Evolutionary conservation across 78 protist species (phyloP), one percentile per base, ranked within the genome.

Genomic region (Paratrimastix pyriformis): DNA sequence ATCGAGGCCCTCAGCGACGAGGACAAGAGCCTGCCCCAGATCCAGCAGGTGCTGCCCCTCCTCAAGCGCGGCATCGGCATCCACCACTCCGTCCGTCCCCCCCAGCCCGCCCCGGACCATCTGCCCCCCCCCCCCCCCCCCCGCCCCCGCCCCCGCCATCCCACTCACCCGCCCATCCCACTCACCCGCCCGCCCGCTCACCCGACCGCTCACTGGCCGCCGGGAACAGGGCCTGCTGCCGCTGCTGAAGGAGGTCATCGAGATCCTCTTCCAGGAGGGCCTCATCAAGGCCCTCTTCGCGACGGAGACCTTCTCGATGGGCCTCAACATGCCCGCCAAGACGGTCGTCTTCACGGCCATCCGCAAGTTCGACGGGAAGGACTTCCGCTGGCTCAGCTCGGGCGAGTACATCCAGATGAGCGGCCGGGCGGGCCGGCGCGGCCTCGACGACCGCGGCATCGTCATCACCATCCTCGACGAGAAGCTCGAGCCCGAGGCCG

Each of bases 371-470:
- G 95, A 91, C 54, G 93, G 93, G 26, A 37, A 1, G 18, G 62
- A 40, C 13, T 30, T 13, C 74, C 74, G 90, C 0, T 35, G 9
- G 68, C 30, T 85, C 26, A 46, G 66, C 6, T 8, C 77, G 18
- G 92, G 90, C 11, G 95, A 91, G 75, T 91, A 87, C 83, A 89
- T 86, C 32, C 95, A 91, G 46, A 84, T 84, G 91, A 50, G 83
- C 15, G 95, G 95, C 32, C 69, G 95, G 0, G 93, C 96, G 0
- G 96, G 96, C 24, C 75, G 96, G 35, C 76, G 95, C 1, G 93
- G 93, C 3, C 42, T 86, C 43, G 92, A 88, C 76, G 60, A 74
- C 40, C 68, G 76, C 1, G 96, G 96, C 59, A 80, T 92, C 18
- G 96, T 92, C 39, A 84, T 92, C 44, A 9, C 88, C 59, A 88